Percentiles rank a stretch among this genome's conserved stretches.
Evolutionary conservation across 768 basidiomycete genomes (phyloP).

Genomic region (Dioszegia hungarica): DNA sequence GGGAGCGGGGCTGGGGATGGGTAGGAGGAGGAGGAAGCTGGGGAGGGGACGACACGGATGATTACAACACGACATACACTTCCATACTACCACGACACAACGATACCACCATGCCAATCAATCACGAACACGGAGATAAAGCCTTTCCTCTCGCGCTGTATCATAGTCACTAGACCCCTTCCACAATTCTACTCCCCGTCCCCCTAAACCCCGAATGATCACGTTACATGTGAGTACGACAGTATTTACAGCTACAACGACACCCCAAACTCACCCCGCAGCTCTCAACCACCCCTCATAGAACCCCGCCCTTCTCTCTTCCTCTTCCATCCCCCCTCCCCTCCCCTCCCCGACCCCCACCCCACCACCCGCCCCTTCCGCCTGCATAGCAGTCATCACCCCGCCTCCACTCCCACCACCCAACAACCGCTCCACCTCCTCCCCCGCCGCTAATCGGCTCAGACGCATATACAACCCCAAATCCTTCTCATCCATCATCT

Average conservation of each 20-base stretch:
- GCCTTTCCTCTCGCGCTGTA: too few relatives aligned
- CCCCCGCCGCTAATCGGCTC: slow-evolving; percentile 29
- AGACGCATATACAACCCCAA: slow-evolving; percentile 37
- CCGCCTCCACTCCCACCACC: too few relatives aligned
- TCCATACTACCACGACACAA: background rate
- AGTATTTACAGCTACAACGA: background rate
- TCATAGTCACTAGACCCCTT: too few relatives aligned
- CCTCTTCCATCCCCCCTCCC: background rate
- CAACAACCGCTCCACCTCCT: slow-evolving; percentile 10
- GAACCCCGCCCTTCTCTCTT: slow-evolving; percentile 4
- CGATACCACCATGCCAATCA: background rate
- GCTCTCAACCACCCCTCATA: slow-evolving; percentile 9
- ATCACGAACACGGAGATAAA: too few relatives aligned
- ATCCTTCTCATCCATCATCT: slow-evolving; percentile 44
- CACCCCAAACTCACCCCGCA: background rate
- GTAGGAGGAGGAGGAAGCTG: background rate
- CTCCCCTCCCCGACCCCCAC: background rate
- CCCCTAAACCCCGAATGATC: too few relatives aligned
- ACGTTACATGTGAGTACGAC: too few relatives aligned
- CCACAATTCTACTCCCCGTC: too few relatives aligned
- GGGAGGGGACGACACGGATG: background rate
- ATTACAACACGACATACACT: background rate
- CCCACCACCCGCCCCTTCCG: background rate
- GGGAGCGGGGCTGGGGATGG: background rate
- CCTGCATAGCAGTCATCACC: too few relatives aligned